Evolutionary conservation across 768 basidiomycete species (phyloP).

Genomic region (Naganishia kalamii): DNA sequence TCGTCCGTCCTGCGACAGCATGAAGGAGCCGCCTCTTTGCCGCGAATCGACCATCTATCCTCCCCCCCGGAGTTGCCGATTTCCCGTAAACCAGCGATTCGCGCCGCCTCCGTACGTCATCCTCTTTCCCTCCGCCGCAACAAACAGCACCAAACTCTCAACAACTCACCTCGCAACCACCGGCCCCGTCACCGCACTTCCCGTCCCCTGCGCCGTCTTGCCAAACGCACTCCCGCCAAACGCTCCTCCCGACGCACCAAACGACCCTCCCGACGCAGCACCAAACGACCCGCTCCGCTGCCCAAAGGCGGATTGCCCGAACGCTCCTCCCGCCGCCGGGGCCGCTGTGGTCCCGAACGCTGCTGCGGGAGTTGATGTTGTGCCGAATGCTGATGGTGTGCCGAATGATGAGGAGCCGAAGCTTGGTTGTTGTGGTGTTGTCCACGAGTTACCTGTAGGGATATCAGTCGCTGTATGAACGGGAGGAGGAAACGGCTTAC

Average conservation of each 20-base stretch:
- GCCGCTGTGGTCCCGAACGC: too few relatives aligned
- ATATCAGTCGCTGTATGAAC: neutral
- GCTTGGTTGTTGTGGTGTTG: neutral
- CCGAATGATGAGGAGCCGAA: neutral
- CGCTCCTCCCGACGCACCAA: neutral
- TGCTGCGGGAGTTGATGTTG: too few relatives aligned
- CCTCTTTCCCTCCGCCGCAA: too few relatives aligned
- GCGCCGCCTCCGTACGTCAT: neutral
- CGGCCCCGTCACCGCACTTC: neutral
- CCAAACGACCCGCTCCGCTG: neutral
- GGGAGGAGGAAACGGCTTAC: neutral
- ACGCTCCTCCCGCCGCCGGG: too few relatives aligned
- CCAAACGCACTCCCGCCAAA: neutral
- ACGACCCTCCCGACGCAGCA: neutral
- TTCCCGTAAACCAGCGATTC: too few relatives aligned
- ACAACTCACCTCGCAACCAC: neutral
- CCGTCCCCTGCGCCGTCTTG: neutral
- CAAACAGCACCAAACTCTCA: neutral
- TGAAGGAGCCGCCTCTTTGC: too few relatives aligned
- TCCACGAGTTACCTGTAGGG: neutral
- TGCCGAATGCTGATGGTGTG: neutral
- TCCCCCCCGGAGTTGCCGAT: too few relatives aligned
- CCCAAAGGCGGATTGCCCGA: conserved; percentile 18
- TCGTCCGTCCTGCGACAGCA: too few relatives aligned
- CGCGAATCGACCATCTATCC: too few relatives aligned